Percentiles rank a stretch among this genome's conserved stretches.
phyloP scores from a whole-genome alignment of 2,329 filamentous ascomycete species.

The Fusarium sp. region DNA sequence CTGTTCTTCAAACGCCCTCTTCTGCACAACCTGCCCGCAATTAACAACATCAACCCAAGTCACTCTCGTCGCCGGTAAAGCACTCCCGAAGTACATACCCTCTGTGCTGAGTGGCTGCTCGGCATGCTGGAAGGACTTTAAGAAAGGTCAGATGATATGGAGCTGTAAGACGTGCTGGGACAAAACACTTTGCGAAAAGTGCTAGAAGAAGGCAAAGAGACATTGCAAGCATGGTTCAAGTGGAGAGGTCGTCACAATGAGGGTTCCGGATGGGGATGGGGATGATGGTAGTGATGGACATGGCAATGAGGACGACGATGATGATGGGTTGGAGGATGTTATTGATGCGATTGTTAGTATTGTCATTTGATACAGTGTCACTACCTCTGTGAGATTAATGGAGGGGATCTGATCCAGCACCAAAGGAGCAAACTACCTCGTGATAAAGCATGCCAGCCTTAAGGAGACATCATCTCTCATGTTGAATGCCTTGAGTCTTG shows the following conservation, averaged over 20 bases:
- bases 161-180: neutral
- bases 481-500: fast-evolving
- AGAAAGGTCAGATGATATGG: neutral
- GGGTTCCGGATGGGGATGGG: no score
- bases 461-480: fast-evolving
- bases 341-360: neutral
- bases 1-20: neutral
- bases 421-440: neutral
- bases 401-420: neutral
- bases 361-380: neutral
- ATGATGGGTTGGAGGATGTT: neutral
- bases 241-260: neutral
- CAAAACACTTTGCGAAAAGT: neutral
- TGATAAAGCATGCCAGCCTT: no score
- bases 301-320: no score
- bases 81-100: neutral
- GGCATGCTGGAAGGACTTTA: neutral
- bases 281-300: neutral
- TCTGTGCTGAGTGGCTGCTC: neutral
- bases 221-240: neutral
- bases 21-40: neutral
- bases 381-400: fast-evolving
- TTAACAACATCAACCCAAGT: no score
- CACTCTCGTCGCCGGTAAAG: no score
- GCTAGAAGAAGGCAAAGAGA: fast-evolving